Evolutionary conservation across 345 rosid species (phyloP), one percentile per base, ranked within the genome.

Genomic region (Anacardium occidentale): DNA sequence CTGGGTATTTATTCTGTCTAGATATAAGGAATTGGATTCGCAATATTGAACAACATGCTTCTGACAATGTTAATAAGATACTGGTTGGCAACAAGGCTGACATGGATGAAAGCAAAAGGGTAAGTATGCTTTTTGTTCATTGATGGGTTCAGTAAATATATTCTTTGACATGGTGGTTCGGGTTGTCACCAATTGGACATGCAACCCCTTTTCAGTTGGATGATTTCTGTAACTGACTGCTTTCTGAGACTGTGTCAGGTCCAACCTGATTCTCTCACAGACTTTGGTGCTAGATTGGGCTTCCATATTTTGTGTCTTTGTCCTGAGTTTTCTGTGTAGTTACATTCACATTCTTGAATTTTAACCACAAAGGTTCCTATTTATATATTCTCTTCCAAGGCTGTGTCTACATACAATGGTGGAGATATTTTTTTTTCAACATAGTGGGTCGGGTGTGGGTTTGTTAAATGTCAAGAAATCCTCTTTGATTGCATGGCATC

Each of bases 11-110:
- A 24, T 75, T 47, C 18, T 70, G 50, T 75, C 73, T 83, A 95
- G 99, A 95, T 71, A 95, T 95, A 60, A 89, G 90, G 83, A 95
- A 92, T 82, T 95, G 99, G 99, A 95, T 92, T 83, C 96, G 94
- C 86, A 92, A 92, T 78, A 92, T 95, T 32, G 99, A 95, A 71
- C 98, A 92, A 54, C 98, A 95, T 85, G 98, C 98, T 56, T 92
- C 99, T 15, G 97, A 95, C 78, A 92, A 92, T 77, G 98, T 95
- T 64, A 92, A 88, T 90, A 92, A 87, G 82, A 85, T 92, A 60
- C 81, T 95, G 79, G 96, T 95, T 8, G 99, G 98, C 17, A 95
- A 95, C 89, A 95, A 95, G 85, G 99, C 99, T 71, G 99, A 95
- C 78, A 95, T 95, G 98, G 98, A 92, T 70, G 98, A 95, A 78